Base-by-base conservation (phyloP, 2,329 filamentous ascomycete species). In the Penicillium vulpinum region DNA sequence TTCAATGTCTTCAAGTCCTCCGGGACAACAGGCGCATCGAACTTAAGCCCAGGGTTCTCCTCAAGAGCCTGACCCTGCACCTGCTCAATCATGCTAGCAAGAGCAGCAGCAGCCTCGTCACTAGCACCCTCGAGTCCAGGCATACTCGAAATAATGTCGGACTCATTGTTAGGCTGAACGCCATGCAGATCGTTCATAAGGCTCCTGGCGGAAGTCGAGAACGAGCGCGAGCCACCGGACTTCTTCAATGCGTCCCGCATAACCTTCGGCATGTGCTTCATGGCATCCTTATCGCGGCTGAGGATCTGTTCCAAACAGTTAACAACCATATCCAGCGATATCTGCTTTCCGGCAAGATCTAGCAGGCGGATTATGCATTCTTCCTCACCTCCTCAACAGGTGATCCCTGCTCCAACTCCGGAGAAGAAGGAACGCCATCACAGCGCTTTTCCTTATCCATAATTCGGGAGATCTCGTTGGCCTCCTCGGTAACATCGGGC, bases 1-100 rank as follows among this genome's bases (percentile, higher is more conserved):
- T 90, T 82, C 56, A 81, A 75, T 28, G 81, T 78, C 55, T 83
- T 54, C 26, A 54, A 2, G 3, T 58, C 81, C 10, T 88, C 83
- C 51, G 92, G 79, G 7, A 88, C 86, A 35, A 81, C 78, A 1
- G 92, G 92, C 61, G 91, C 78, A 4, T 85, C 85, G 69, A 91
- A 97, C 71, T 93, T 95, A 72, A 90, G 81, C n/a, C 90, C 89
- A 15, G 80, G 73, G 3, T 75, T 73, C 35, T 72, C 64, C 26
- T 75, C 72, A 61, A 58, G 66, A 6, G 72, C 71, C 22, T 70
- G 57, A 43, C 71, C 61, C 48, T 70, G 70, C 18, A 71, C 70
- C 28, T 72, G 61, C 18, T 67, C 60, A 49, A 76, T 72, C 72
- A 77, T 76, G 38, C 64, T 65, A 58, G 72, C 68, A 45, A 77